These are phyloP conservation scores for Ophiostoma angusticollis DNA, from an alignment of 2,329 filamentous ascomycete genomes.

Conservation along the genomic window DNA sequence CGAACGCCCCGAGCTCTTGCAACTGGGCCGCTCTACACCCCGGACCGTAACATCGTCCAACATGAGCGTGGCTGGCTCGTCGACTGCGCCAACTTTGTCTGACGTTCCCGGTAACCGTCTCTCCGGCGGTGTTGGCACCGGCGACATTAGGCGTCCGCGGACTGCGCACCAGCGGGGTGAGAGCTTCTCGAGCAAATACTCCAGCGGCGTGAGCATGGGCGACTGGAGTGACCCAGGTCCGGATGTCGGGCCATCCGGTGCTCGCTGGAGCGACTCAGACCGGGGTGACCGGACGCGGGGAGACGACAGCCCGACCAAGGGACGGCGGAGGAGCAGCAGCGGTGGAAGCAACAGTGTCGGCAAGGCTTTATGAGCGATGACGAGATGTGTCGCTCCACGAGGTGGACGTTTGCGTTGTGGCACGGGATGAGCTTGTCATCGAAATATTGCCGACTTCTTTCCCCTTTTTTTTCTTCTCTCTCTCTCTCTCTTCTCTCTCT, in stretches of 20 bases:
- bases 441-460: too few relatives aligned
- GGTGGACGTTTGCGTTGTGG: too few relatives aligned
- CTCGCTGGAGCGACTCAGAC: conserved; percentile 19
- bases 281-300: conserved; percentile 6
- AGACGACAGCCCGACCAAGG: conserved; percentile 13
- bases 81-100: conserved; percentile 8
- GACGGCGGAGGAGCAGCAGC: conserved; percentile 12
- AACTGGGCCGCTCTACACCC: conserved; percentile 15
- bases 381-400: too few relatives aligned
- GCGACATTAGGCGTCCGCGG: conserved; percentile 18
- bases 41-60: conserved; percentile 18
- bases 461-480: too few relatives aligned
- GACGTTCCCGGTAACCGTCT: conserved; percentile 11
- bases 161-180: conserved; percentile 24
- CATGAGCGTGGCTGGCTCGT: conserved; percentile 17
- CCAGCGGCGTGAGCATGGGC: conserved; percentile 34
- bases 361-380: conserved; percentile 15
- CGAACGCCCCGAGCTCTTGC: conserved; percentile 38
- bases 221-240: conserved; percentile 43
- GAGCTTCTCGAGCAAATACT: conserved; percentile 35
- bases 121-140: conserved; percentile 12
- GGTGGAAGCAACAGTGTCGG: conserved; percentile 12
- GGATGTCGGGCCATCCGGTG: conserved; percentile 32
- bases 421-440: too few relatives aligned
- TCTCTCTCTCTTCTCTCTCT: too few relatives aligned